Percentiles rank a stretch among this genome's conserved stretches.
Conservation (phyloP, 192 early-diverging fungal species). For the Chytriomyces confervae region DNA sequence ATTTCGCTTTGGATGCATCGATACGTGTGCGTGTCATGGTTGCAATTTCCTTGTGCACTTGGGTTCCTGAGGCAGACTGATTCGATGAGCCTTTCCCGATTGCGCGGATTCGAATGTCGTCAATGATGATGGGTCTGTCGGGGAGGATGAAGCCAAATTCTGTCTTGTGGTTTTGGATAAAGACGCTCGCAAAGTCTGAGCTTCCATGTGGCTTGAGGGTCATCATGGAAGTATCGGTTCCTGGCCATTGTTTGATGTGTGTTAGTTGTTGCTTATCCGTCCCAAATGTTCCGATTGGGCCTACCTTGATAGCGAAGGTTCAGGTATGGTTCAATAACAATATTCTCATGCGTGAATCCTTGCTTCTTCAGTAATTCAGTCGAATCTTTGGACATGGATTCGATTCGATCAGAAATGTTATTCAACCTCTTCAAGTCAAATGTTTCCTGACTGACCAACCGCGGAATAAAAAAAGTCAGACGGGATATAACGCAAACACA, state of each 20-base stretch:
- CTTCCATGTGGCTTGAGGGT: conserved; percentile 68
- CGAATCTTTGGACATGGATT: conserved; percentile 53
- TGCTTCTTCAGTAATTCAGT: conserved; percentile 62
- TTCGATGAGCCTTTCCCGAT: conserved; percentile 62
- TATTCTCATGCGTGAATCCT: conserved; percentile 68
- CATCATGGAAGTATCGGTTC: conserved; percentile 93
- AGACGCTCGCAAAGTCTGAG: conserved; percentile 65
- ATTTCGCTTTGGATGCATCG: neutral
- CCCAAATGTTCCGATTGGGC: conserved; percentile 51
- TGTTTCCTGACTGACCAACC: conserved; percentile 36
- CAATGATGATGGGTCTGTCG: conserved; percentile 81
- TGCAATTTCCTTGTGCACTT: conserved; percentile 60
- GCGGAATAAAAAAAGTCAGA: conserved; percentile 13
- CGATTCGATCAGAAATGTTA: conserved; percentile 59
- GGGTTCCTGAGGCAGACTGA: conserved; percentile 17
- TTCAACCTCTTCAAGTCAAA: conserved; percentile 49
- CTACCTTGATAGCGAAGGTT: conserved; percentile 86
- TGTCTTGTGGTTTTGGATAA: conserved; percentile 79
- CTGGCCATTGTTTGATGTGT: neutral
- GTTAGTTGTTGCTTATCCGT: conserved; percentile 76
- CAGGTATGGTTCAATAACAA: conserved; percentile 72
- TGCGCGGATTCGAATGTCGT: conserved; percentile 91
- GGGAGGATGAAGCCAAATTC: conserved; percentile 95
- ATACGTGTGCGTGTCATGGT: conserved; percentile 27
- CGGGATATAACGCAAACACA: neutral